phyloP scores from a whole-genome alignment of 441 rosid species.

The Raphanus hybrid region DNA sequence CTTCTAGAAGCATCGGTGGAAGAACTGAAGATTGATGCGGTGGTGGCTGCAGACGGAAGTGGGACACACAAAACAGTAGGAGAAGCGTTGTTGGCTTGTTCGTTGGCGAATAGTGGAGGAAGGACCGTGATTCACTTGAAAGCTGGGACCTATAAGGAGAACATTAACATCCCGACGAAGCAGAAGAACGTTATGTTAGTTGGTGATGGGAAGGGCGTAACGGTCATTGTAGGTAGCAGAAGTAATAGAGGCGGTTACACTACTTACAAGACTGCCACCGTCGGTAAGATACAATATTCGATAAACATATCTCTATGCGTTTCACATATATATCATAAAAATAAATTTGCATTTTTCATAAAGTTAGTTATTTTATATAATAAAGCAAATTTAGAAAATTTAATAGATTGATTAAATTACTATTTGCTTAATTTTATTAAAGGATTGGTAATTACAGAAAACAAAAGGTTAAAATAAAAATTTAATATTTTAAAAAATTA shows the following conservation, averaged over 20 bases:
- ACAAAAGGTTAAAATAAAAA: too few species aligned
- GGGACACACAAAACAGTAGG: slow-evolving; percentile 48
- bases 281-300: slow-evolving; percentile 39
- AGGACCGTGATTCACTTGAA: too few species aligned
- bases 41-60: slow-evolving; percentile 52
- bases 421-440: too few species aligned
- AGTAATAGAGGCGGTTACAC: slow-evolving; percentile 43
- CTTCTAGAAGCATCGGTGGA: slow-evolving; percentile 55
- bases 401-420: too few species aligned
- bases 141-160: slow-evolving; percentile 48
- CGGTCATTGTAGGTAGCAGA: slow-evolving; percentile 42
- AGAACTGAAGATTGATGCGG: slow-evolving; percentile 42
- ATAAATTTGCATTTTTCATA: too few species aligned
- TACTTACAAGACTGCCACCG: slow-evolving; percentile 50
- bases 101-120: slow-evolving; percentile 32
- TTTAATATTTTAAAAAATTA: too few species aligned
- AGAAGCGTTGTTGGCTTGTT: slow-evolving; percentile 39
- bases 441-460: too few species aligned
- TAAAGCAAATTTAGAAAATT: too few species aligned
- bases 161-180: slow-evolving; percentile 48
- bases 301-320: background rate
- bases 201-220: too few species aligned
- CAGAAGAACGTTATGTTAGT: slow-evolving; percentile 43
- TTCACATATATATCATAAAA: background rate
- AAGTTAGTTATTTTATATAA: too few species aligned